These are phyloP conservation scores for Anthostomella pinea DNA, from an alignment of 2,329 filamentous ascomycete species.

Conservation along the genomic window DNA sequence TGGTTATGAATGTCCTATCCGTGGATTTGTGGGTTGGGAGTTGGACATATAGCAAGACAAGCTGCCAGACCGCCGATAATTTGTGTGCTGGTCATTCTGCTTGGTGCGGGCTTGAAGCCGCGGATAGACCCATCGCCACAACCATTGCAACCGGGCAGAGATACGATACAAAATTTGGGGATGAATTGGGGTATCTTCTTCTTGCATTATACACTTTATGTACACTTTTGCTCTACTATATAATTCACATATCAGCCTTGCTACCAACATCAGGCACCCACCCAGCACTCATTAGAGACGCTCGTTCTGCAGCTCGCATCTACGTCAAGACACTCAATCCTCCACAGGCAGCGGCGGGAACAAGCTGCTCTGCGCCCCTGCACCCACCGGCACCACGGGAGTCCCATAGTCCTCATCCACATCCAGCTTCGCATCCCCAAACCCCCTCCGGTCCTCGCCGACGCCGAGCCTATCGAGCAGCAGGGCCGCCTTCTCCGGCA, in stretches of 20 bases:
- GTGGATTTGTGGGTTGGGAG: too few relatives aligned
- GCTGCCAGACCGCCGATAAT: too few relatives aligned
- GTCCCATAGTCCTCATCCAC: constrained; percentile 69
- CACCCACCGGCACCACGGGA: constrained; percentile 32
- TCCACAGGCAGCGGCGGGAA: constrained; percentile 52
- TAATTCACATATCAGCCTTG: too few relatives aligned
- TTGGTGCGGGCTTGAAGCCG: too few relatives aligned
- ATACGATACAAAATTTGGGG: too few relatives aligned
- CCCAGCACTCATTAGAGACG: too few relatives aligned
- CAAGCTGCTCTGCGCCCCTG: constrained; percentile 40
- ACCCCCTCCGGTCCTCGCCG: constrained; percentile 54
- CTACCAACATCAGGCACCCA: too few relatives aligned
- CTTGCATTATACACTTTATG: constrained; percentile 3
- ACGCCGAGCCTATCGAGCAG: constrained; percentile 81
- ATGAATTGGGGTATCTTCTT: constrained; percentile 8
- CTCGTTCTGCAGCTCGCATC: constrained; percentile 11
- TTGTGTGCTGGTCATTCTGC: too few relatives aligned
- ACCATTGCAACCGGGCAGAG: too few relatives aligned
- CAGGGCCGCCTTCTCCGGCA: constrained; percentile 72
- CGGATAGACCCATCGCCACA: too few relatives aligned
- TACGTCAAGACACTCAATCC: constrained; percentile 31
- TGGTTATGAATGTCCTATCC: too few relatives aligned
- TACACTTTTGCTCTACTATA: constrained; percentile 1
- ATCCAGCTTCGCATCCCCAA: constrained; percentile 60
- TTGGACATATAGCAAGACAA: too few relatives aligned